Evolutionary conservation across 2,329 filamentous ascomycete species (phyloP), one percentile per base, ranked within the genome.

Genomic region (Trichoderma gracile): DNA sequence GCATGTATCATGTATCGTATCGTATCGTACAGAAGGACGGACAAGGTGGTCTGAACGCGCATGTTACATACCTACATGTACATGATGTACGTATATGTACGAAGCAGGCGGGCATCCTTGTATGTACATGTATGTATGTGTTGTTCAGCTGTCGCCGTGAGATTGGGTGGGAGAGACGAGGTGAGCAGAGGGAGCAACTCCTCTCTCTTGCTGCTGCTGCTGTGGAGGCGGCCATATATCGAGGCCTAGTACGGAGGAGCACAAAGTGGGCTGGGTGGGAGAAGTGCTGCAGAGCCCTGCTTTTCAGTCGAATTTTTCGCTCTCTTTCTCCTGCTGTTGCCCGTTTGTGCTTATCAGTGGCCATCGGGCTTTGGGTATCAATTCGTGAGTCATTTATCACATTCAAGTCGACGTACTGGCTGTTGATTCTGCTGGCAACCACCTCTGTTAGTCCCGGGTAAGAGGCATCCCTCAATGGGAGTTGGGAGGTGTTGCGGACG

Each of bases 201-300:
- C 50, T 53, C 45, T 64, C 45, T 27, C 12, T 38, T 38, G 33
- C 33, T 38, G 33, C 33, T 38, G 33, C 33, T 54, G 59, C 15
- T 38, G 62, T 59, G 56, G 63, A 65, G 63, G 50, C 57, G 63
- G 63, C 63, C 63, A 61, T 38, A 65, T 65, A 65, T 65, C 56
- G 63, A 54, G 63, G 56, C 63, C 63, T 65, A 60, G 63, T 60
- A 61, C 50, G 49, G 33, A 38, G 33, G 33, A 38, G 33, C 12
- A 14, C 33, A 38, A 38, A 54, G 63, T 54, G 55, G 49, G 59
- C 47, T 54, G 56, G 40, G 47, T n/a, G 54, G 38, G n/a, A 53
- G 7, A 61, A 23, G 49, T 60, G 23, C 57, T 60, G 46, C 58
- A 25, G 38, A 61, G 38, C 46, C 47, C 50, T 54, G 40, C 25